phyloP scores from a whole-genome alignment of 306 rosid species.

The Hippophae gyantsensis region DNA sequence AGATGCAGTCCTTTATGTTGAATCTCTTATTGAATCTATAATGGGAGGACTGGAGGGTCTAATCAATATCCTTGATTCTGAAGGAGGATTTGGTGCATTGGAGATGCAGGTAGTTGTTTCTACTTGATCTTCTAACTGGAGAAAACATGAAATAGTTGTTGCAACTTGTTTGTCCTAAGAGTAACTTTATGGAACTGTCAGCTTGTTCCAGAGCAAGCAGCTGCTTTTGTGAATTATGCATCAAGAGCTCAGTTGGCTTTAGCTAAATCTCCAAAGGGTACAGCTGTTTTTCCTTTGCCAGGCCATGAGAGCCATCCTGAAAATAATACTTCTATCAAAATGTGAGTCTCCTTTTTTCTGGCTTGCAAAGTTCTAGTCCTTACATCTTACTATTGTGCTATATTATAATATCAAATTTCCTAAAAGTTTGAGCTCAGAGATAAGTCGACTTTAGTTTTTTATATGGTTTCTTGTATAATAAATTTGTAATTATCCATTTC shows the following conservation, averaged over 20 bases:
- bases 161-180: slow-evolving; percentile 20
- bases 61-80: slow-evolving; percentile 92
- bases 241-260: slow-evolving; percentile 65
- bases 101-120: slow-evolving; percentile 70
- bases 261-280: slow-evolving; percentile 76
- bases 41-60: slow-evolving; percentile 99
- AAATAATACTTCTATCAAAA: slow-evolving; percentile 80
- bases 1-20: slow-evolving; percentile 97
- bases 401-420: background rate
- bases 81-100: slow-evolving; percentile 98
- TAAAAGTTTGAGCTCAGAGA: no score
- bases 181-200: slow-evolving; percentile 40
- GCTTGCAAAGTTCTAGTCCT: no score
- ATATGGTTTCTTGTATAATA: no score
- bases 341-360: slow-evolving; percentile 34
- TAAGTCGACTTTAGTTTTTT: no score
- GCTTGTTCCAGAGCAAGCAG: slow-evolving; percentile 98
- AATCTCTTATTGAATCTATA: slow-evolving; percentile 93
- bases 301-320: slow-evolving; percentile 98
- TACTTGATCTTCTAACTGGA: slow-evolving; percentile 3
- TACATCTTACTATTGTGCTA: background rate
- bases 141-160: slow-evolving; percentile 5
- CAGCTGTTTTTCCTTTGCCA: slow-evolving; percentile 69
- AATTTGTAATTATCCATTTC: no score
- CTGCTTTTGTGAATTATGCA: slow-evolving; percentile 75